These are phyloP conservation scores for Kalmusia sp. DNA, from an alignment of 2,329 filamentous ascomycete species.

Conservation along the genomic window DNA sequence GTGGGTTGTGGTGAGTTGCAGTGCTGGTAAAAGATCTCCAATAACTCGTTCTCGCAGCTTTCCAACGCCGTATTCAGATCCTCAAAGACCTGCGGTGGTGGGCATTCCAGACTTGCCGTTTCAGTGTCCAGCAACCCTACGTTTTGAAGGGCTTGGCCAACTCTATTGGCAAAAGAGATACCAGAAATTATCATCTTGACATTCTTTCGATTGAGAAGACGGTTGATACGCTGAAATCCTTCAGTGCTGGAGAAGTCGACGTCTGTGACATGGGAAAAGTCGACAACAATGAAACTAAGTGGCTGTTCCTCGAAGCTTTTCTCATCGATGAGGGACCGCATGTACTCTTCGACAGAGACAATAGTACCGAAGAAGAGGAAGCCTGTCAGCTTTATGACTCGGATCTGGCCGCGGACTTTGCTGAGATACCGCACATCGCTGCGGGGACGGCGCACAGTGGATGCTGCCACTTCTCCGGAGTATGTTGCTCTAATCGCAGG, in stretches of 20 bases:
- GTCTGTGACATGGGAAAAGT: slow-evolving; percentile 87
- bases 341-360: slow-evolving; percentile 89
- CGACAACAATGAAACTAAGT: slow-evolving; percentile 88
- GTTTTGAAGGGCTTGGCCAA: slow-evolving; percentile 80
- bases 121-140: slow-evolving; percentile 81
- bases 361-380: slow-evolving; percentile 99
- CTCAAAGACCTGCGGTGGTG: slow-evolving; percentile 72
- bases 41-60: slow-evolving; percentile 90
- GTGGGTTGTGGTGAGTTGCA: slow-evolving; percentile 46
- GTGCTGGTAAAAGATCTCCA: slow-evolving; percentile 67
- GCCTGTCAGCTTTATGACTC: slow-evolving; percentile 88
- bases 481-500: slow-evolving; percentile 91
- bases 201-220: slow-evolving; percentile 77
- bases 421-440: slow-evolving; percentile 87
- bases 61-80: slow-evolving; percentile 93
- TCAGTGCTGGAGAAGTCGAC: slow-evolving; percentile 97
- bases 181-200: slow-evolving; percentile 86
- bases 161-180: slow-evolving; percentile 74
- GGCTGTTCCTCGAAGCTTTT: slow-evolving; percentile 78
- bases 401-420: slow-evolving; percentile 85
- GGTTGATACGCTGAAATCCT: slow-evolving; percentile 90
- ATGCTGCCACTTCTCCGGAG: slow-evolving; percentile 85
- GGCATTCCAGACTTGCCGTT: slow-evolving; percentile 66
- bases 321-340: slow-evolving; percentile 82
- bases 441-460: slow-evolving; percentile 89